Evolutionary conservation across 768 basidiomycete genomes (phyloP).

Genomic region (Termitomyces sp.): DNA sequence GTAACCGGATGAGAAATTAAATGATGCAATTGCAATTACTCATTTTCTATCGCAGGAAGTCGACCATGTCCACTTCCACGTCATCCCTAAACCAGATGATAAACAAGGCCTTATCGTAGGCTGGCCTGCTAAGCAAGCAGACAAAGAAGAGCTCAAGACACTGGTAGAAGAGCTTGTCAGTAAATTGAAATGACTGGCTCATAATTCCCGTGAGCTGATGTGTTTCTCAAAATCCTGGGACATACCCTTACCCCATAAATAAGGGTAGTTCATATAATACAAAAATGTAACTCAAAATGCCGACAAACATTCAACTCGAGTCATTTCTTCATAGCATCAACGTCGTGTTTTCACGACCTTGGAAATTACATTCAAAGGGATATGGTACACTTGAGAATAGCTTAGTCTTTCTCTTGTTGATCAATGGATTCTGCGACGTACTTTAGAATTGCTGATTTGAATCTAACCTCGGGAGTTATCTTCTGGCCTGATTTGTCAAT

Average conservation of each 20-base stretch:
- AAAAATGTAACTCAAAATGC: background rate
- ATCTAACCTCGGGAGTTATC: conserved; percentile 11
- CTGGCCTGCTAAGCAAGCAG: conserved; percentile 63
- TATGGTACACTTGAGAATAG: background rate
- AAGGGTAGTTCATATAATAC: background rate
- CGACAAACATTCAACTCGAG: background rate
- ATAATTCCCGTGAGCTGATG: background rate
- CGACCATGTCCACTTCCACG: conserved; percentile 88
- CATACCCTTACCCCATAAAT: background rate
- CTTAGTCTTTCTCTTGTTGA: background rate
- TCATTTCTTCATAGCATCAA: background rate
- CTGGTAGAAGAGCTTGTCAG: conserved; percentile 54
- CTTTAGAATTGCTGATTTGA: conserved; percentile 1
- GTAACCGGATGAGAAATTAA: conserved; percentile 17
- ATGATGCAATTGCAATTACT: background rate
- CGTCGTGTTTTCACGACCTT: background rate
- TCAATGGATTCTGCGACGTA: background rate
- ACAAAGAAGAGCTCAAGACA: conserved; percentile 62
- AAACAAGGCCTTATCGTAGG: conserved; percentile 74
- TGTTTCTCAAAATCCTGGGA: background rate
- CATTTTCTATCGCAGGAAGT: conserved; percentile 44
- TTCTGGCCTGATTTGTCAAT: conserved; percentile 22
- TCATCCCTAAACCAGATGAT: conserved; percentile 84
- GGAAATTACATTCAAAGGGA: background rate
- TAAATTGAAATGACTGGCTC: conserved; percentile 28